Conservation (phyloP, 768 basidiomycete genomes). For the Lactarius pseudohatsudake region DNA sequence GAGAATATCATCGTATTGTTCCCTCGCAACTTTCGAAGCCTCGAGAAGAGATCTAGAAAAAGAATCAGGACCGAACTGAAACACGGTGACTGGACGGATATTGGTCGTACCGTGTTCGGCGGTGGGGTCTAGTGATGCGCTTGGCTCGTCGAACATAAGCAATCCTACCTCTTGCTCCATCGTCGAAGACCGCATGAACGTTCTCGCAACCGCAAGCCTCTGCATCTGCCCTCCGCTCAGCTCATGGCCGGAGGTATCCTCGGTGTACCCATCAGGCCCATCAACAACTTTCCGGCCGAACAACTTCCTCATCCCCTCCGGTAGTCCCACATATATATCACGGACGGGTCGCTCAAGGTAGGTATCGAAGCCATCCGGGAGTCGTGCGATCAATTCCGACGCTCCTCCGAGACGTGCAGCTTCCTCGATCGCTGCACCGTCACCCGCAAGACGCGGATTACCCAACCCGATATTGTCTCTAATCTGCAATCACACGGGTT, state of each 20-base stretch:
- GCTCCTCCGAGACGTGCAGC: constrained; percentile 75
- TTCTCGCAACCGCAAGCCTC: constrained; percentile 68
- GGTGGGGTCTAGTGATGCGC: constrained; percentile 69
- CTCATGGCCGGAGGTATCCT: background rate
- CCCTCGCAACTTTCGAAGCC: constrained; percentile 63
- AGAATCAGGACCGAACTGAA: background rate
- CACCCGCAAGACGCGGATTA: constrained; percentile 52
- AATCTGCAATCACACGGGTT: constrained; percentile 45
- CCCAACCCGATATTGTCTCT: constrained; percentile 77
- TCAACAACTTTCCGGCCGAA: constrained; percentile 56
- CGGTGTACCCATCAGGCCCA: background rate
- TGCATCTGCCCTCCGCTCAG: constrained; percentile 79
- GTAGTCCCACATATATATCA: constrained; percentile 64
- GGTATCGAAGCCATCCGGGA: constrained; percentile 68
- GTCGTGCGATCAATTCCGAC: constrained; percentile 56
- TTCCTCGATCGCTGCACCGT: constrained; percentile 56
- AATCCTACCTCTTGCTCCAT: constrained; percentile 51
- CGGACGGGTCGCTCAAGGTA: constrained; percentile 67
- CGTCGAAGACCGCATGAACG: constrained; percentile 65
- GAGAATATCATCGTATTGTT: constrained; percentile 85
- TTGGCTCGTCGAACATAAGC: constrained; percentile 73
- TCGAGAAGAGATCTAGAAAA: constrained; percentile 60
- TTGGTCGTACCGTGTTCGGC: constrained; percentile 62
- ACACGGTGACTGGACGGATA: background rate
- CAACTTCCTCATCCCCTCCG: constrained; percentile 60